These are phyloP conservation scores for Catenaria anguillulae DNA, from an alignment of 371 early-diverging fungal genomes.

Conservation along the genomic window DNA sequence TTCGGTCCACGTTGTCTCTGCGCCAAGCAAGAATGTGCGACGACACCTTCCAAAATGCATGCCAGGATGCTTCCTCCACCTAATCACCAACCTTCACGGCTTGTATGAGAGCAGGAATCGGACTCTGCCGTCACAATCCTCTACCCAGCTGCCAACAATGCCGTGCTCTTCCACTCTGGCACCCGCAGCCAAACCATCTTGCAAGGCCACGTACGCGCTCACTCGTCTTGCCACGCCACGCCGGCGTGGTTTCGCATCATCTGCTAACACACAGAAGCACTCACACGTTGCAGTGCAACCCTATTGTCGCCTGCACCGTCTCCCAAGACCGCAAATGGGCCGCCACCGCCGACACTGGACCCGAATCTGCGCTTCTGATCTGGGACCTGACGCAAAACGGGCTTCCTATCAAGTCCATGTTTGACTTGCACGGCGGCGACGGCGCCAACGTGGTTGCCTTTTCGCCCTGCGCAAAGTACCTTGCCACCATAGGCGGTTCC, in stretches of 20 bases:
- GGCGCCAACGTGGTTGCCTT: conserved; percentile 23
- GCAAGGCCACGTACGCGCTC: not conserved
- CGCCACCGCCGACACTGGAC: not conserved
- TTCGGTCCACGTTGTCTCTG: not conserved
- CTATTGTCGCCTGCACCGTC: not conserved
- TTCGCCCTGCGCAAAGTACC: conserved; percentile 20
- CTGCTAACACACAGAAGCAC: not conserved
- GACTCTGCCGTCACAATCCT: not conserved
- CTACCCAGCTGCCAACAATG: not conserved
- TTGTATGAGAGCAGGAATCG: not conserved
- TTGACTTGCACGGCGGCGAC: conserved; percentile 23
- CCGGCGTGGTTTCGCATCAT: not conserved
- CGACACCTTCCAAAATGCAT: too few relatives aligned
- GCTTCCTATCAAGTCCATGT: conserved; percentile 30
- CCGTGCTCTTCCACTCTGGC: not conserved
- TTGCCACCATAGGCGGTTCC: conserved; percentile 22
- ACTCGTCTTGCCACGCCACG: too few relatives aligned
- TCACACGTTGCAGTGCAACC: not conserved
- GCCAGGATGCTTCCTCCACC: too few relatives aligned
- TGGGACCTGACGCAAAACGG: conserved; percentile 2
- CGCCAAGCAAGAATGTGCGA: not conserved
- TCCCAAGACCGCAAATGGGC: not conserved
- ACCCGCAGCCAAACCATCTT: not conserved
- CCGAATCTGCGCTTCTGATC: not conserved
- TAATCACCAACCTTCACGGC: too few relatives aligned